Base-by-base conservation (phyloP, 2,329 filamentous ascomycete genomes). In the Diaporthe vaccinii region DNA sequence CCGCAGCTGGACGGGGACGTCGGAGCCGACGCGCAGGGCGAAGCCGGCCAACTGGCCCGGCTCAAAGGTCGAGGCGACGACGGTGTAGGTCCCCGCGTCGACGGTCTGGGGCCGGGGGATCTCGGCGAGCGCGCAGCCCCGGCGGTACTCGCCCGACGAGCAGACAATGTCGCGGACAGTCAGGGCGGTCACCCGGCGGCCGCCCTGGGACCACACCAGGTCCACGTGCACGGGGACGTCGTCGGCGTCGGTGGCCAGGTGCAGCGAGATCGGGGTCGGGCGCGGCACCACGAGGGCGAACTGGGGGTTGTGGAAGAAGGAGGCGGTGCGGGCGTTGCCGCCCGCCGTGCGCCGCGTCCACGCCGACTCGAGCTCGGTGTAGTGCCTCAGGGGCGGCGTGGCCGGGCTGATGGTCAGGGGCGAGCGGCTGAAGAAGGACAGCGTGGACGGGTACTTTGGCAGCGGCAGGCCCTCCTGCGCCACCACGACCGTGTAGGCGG, bases 1-100 rank as follows among this genome's bases (percentile, higher is more conserved):
- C 10, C 85, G 85, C 7, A 97, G 82, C 1, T 83, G 80, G 51
- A 92, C 89, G 0, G 89, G 86, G 2, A 85, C 82, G 72, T 89
- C 91, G 46, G 93, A 92, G 62, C 92, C 92, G n/a, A 98, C 88
- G 74, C 92, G 91, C 12, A 99, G 87, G 0, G 89, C 91, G 80
- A 97, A 98, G 67, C 89, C 88, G 4, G 93, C 94, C 1, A 91
- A 86, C 80, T 97, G 94, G 12, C 93, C 93, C 0, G 93, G 89
- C 77, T 98, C 95, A 82, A 97, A 98, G 0, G 96, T 98, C 3
- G 95, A 98, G 82, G 94, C 96, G 9, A 98, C 93, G 74, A 98
- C 89, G 0, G 95, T 98, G 83, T 98, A 99, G 0, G 88, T 88
- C 0, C 96, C 96, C 0, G 91, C 85, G 53, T 92, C 91, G 25